Percentiles rank a stretch among this genome's conserved stretches.
Conservation (phyloP, 2,329 filamentous ascomycete genomes). For the Exophiala xenobiotica region DNA sequence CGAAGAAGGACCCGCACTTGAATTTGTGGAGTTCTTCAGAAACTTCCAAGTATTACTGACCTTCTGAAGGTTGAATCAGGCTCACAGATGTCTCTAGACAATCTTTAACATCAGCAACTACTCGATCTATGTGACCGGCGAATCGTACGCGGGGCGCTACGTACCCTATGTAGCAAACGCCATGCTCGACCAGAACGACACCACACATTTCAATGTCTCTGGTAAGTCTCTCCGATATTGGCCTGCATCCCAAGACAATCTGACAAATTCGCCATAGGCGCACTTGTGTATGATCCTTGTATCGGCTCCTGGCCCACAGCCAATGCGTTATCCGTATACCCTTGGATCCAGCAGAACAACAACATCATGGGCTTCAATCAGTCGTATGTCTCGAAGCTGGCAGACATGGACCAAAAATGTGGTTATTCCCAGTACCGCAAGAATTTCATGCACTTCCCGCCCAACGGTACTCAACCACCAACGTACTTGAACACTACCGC, state of each 20-base stretch:
- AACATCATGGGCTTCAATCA: constrained; percentile 26
- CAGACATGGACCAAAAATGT: constrained; percentile 18
- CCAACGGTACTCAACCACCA: constrained; percentile 23
- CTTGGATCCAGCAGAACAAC: constrained; percentile 23
- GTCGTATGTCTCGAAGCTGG: constrained; percentile 17
- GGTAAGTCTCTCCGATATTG: no score
- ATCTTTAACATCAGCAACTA: constrained; percentile 45
- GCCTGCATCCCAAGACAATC: not conserved
- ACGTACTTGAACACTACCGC: constrained; percentile 22
- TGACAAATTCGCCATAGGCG: constrained; percentile 6
- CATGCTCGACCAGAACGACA: constrained; percentile 38
- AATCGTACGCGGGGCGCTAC: constrained; percentile 55
- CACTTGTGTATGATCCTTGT: constrained; percentile 25
- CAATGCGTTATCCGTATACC: constrained; percentile 16
- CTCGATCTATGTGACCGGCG: constrained; percentile 56
- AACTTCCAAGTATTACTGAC: constrained; percentile 43
- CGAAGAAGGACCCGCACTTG: constrained; percentile 47
- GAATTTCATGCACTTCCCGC: constrained; percentile 25
- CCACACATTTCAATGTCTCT: constrained; percentile 52
- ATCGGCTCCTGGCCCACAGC: constrained; percentile 22
- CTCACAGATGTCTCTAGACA: constrained; percentile 35
- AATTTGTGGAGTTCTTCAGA: constrained; percentile 54
- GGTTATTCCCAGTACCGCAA: constrained; percentile 25
- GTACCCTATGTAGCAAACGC: constrained; percentile 47
- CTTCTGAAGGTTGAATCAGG: not conserved